Conservation (phyloP, 208 protist genomes). For the Leishmania tarentolae region DNA sequence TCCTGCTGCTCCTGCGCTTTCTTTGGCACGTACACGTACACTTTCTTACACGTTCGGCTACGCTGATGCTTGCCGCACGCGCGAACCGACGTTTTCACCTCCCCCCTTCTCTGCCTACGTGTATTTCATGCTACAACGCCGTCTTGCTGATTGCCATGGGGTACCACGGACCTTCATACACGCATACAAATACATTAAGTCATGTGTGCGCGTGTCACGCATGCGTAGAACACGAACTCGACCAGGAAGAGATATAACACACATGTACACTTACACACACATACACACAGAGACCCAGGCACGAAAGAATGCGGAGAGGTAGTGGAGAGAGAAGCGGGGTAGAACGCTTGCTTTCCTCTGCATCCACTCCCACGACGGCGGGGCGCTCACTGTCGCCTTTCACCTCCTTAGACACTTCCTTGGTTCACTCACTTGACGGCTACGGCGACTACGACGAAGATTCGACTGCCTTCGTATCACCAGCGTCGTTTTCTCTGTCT, state of each 20-base stretch:
- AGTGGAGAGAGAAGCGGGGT: not conserved
- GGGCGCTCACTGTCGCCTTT: conserved; percentile 7
- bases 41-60: not conserved
- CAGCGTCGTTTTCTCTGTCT: not conserved
- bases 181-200: not conserved
- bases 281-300: not conserved
- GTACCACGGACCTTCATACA: not conserved
- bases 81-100: too few relatives aligned
- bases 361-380: not conserved
- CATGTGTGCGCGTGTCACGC: not conserved
- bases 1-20: not conserved
- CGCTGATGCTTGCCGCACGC: not conserved
- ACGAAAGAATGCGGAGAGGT: conserved; percentile 3
- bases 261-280: not conserved
- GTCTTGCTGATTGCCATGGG: not conserved
- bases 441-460: conserved; percentile 5
- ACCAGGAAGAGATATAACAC: not conserved
- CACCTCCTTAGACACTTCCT: conserved; percentile 8
- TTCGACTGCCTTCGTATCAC: not conserved
- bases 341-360: not conserved
- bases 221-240: not conserved
- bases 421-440: not conserved
- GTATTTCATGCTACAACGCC: not conserved
- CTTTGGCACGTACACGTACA: not conserved
- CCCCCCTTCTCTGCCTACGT: not conserved